phyloP scores from a whole-genome alignment of 768 basidiomycete species.

The Boletus vermiculosoides region DNA sequence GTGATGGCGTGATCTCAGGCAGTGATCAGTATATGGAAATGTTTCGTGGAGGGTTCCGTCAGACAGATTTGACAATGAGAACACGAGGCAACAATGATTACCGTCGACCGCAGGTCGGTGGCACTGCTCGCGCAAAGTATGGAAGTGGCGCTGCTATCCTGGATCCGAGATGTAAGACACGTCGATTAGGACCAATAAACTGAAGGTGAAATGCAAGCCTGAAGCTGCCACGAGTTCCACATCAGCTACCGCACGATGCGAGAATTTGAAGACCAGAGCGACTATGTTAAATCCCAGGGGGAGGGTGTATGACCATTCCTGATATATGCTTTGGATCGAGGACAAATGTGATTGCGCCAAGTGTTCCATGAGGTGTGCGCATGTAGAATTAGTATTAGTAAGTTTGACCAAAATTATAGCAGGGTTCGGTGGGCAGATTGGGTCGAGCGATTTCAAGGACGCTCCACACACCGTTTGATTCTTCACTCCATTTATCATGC shows the following conservation, averaged over 20 bases:
- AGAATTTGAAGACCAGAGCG: neutral
- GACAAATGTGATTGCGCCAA: neutral
- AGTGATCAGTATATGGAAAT: conserved; percentile 6
- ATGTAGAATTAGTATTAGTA: conserved; percentile 2
- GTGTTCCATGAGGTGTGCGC: conserved; percentile 13
- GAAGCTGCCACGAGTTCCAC: conserved; percentile 1
- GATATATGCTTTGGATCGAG: conserved; percentile 1
- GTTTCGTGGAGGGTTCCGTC: conserved; percentile 14
- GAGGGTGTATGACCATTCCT: neutral
- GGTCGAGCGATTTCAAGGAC: neutral
- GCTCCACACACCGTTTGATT: neutral
- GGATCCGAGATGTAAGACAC: conserved; percentile 14
- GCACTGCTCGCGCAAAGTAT: conserved; percentile 5
- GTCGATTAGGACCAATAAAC: neutral
- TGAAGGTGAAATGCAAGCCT: neutral
- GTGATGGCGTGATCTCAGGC: conserved; percentile 14
- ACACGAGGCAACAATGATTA: conserved; percentile 29
- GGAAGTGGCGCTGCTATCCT: conserved; percentile 10
- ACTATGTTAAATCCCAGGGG: neutral
- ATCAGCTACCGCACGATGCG: neutral
- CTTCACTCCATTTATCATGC: neutral
- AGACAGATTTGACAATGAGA: conserved; percentile 18
- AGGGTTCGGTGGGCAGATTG: neutral
- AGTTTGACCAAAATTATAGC: neutral
- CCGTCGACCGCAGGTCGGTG: conserved; percentile 10